phyloP scores from a whole-genome alignment of 2,329 filamentous ascomycete species.

The Neofusicoccum parvum region DNA sequence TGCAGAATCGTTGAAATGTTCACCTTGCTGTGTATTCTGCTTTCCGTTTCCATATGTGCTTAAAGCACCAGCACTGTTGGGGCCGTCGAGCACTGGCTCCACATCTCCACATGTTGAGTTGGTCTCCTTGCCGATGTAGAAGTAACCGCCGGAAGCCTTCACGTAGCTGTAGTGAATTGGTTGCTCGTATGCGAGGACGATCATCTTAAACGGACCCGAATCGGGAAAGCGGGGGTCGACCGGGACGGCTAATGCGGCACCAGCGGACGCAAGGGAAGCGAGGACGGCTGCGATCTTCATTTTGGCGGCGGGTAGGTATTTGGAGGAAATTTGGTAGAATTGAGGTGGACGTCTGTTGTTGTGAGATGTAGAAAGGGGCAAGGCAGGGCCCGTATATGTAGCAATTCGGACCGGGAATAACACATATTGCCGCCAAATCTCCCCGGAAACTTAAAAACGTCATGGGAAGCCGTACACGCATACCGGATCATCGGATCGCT shows the following conservation, averaged over 20 bases:
- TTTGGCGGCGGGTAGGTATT: neutral
- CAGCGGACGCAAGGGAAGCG: neutral
- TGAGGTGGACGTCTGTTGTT: neutral
- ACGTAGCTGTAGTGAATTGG: constrained; percentile 10
- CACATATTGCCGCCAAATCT: too few relatives aligned
- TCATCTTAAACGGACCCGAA: neutral
- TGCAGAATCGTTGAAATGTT: too few relatives aligned
- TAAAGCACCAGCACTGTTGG: neutral
- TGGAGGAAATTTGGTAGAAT: neutral
- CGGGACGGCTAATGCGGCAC: neutral
- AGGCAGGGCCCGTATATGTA: too few relatives aligned
- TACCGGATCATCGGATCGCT: too few relatives aligned
- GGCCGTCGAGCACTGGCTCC: neutral
- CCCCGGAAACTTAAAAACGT: too few relatives aligned
- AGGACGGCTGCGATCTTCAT: constrained; percentile 8
- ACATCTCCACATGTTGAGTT: neutral
- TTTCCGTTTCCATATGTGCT: neutral
- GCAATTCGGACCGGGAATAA: too few relatives aligned
- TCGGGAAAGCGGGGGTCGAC: constrained; percentile 10
- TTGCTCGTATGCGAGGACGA: neutral
- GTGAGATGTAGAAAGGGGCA: too few relatives aligned
- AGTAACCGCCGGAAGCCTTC: neutral
- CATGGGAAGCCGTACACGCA: too few relatives aligned
- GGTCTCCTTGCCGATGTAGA: constrained; percentile 12
- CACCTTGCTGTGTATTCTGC: neutral